Percentiles rank a stretch among this genome's conserved stretches.
Evolutionary conservation across 2,329 filamentous ascomycete genomes (phyloP).

Genomic region (Microdochium paspali): DNA sequence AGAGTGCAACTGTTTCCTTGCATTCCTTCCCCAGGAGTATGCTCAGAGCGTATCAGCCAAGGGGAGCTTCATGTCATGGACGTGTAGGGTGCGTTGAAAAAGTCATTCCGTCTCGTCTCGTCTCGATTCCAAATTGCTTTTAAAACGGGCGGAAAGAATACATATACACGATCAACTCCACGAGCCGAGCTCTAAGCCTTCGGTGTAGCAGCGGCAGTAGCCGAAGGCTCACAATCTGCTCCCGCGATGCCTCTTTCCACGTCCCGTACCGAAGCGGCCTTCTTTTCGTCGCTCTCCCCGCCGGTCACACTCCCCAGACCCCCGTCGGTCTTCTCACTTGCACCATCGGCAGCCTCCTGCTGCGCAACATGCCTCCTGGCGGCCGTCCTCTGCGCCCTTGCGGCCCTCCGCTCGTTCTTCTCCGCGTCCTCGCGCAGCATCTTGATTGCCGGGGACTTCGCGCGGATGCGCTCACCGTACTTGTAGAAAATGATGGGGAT

Average conservation of each 20-base stretch:
- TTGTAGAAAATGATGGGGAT: conserved; percentile 73
- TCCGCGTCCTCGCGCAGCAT: conserved; percentile 35
- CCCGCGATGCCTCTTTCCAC: background rate
- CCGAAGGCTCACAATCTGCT: background rate
- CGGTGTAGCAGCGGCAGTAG: background rate
- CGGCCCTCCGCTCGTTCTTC: conserved; percentile 22
- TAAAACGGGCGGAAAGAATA: too few relatives aligned
- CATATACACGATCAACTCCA: too few relatives aligned
- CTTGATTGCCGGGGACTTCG: conserved; percentile 37
- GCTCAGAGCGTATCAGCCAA: too few relatives aligned
- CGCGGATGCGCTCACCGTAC: conserved; percentile 44
- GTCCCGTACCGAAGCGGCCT: background rate
- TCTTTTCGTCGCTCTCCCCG: background rate
- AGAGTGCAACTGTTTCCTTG: too few relatives aligned
- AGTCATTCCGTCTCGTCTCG: too few relatives aligned
- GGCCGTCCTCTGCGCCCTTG: conserved; percentile 16
- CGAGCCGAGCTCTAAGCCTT: too few relatives aligned
- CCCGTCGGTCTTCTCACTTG: background rate
- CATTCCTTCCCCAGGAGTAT: too few relatives aligned
- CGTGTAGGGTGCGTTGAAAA: too few relatives aligned
- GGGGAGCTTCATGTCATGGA: too few relatives aligned
- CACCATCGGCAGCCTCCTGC: background rate
- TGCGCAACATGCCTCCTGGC: background rate
- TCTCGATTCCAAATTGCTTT: too few relatives aligned
- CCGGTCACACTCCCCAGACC: background rate